These are phyloP conservation scores for Pyricularia sp. DNA, from an alignment of 2,329 filamentous ascomycete genomes.

Conservation along the genomic window DNA sequence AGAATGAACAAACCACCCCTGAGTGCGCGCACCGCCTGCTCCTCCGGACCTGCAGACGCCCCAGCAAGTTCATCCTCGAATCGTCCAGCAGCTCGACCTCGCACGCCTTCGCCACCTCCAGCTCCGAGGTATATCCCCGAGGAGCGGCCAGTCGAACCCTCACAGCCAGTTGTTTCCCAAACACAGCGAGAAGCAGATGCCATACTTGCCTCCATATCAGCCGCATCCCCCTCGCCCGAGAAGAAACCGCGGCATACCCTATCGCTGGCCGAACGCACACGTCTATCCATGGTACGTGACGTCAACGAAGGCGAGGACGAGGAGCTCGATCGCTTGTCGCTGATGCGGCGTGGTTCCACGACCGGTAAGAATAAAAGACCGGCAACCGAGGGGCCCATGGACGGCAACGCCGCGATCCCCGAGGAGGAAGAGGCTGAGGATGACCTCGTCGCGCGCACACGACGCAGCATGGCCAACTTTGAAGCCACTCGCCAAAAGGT, in stretches of 20 bases:
- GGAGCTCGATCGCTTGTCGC: background rate
- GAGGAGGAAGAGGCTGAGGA: slow-evolving; percentile 24
- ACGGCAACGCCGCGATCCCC: slow-evolving; percentile 12
- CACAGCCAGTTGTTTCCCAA: background rate
- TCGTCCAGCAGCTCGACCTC: background rate
- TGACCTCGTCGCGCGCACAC: slow-evolving; percentile 43
- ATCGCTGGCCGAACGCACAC: slow-evolving; percentile 65
- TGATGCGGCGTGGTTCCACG: background rate
- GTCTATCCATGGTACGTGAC: slow-evolving; percentile 59
- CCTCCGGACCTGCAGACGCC: background rate
- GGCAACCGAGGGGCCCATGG: slow-evolving; percentile 14
- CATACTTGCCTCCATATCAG: slow-evolving; percentile 41
- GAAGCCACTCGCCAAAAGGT: slow-evolving; percentile 48
- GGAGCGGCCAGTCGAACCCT: background rate
- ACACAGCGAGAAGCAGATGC: slow-evolving; percentile 40
- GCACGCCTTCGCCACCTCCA: background rate
- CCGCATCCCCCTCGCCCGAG: slow-evolving; percentile 42
- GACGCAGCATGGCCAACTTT: slow-evolving; percentile 48
- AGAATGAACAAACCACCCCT: background rate
- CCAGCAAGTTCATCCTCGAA: background rate
- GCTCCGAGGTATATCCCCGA: background rate
- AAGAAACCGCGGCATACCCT: slow-evolving; percentile 46
- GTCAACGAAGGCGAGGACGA: slow-evolving; percentile 13
- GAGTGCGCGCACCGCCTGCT: background rate
- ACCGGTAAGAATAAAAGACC: background rate